Base-by-base conservation (phyloP, 2,329 filamentous ascomycete genomes). In the Davidsoniella australis region DNA sequence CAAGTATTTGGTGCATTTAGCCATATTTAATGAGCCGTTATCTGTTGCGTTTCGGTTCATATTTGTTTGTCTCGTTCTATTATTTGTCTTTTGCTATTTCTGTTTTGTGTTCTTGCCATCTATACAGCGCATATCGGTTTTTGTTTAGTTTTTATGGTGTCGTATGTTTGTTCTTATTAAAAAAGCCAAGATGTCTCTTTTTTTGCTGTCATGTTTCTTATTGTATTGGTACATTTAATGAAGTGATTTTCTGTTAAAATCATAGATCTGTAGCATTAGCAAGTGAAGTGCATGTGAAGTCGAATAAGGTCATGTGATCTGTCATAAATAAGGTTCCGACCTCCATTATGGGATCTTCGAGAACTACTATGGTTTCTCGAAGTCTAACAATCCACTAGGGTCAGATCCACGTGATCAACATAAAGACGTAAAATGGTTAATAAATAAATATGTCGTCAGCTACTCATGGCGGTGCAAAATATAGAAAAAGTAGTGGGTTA, bases 51-150 rank as follows among this genome's bases (percentile, higher is more conserved):
- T 37, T 43, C 37, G 26, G 37, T 47, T 29, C 51, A 18, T 48
- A 51, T 50, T 39, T 39, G 17, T 29, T 46, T 36, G 33, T 45
- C 45, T 20, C 17, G 20, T 48, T 38, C 20, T 36, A 46, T 46
- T 41, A 16, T 42, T 42, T 41, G 10, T 14, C 7, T 40, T 18
- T 39, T 41, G n/a, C 18, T 40, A 4, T 24, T 26, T 47, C 24
- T 47, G 14, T 20, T 42, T 29, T 23, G 41, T 47, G 36, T 47
- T 41, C 6, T 51, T 47, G 24, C 29, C 37, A 47, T 37, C 39
- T 48, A 44, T 38, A 52, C 38, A 48, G 45, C 47, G 50, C 47
- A 52, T 52, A 40, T 41, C 42, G 24, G 29, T 29, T 49, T 38
- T 49, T 49, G 41, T 36, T 45, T 23, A 33, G 41, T 29, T 50